Evolutionary conservation across 192 early-diverging fungal genomes (phyloP), one percentile per base, ranked within the genome.

Genomic region (Rhizoclosmatium globosum): DNA sequence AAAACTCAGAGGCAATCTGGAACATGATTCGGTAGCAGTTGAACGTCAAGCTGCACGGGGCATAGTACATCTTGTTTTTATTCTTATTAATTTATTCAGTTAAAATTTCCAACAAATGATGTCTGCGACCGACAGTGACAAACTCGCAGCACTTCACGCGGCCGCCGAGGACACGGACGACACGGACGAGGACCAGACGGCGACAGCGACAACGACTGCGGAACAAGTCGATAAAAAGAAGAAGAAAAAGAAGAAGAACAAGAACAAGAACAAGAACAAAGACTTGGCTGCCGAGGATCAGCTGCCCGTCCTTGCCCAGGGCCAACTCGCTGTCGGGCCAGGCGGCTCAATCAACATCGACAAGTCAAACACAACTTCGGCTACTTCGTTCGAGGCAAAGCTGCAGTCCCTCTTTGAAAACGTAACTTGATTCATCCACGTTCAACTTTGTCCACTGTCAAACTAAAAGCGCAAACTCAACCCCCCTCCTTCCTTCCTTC

Each of bases 251-350:
- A 50, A 45, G 68, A 70, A 70, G 68, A 70, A 70, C 43, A 70
- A 70, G 68, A 70, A 70, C 43, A 70, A 47, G 46, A 47, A 38
- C 31, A 70, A 70, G 68, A 70, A 70, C 43, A 70, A 70, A 46
- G 45, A 39, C 15, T n/a, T 31, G 13, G 68, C 43, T 46, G 68
- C 15, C 45, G 15, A 13, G 11, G n/a, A 13, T 11, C 64, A n/a
- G 64, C 0, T n/a, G n/a, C 13, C 64, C 64, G n/a, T 13, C 11
- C 11, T 13, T 13, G 11, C 64, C 64, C 11, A 65, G 64, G 11
- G 47, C 47, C 45, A 45, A 50, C 17, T 19, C 68, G 45, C 19
- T 39, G n/a, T 15, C 45, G 31, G 45, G 68, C 47, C 68, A 47
- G 19, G n/a, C 19, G 31, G 68, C 43, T 23, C 11, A 23, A 15